A percentile compares a stretch with the other conserved stretches of the same genome.
phyloP scores from a whole-genome alignment of 495 filamentous ascomycete species.

The Aspergillus ellipticus region DNA sequence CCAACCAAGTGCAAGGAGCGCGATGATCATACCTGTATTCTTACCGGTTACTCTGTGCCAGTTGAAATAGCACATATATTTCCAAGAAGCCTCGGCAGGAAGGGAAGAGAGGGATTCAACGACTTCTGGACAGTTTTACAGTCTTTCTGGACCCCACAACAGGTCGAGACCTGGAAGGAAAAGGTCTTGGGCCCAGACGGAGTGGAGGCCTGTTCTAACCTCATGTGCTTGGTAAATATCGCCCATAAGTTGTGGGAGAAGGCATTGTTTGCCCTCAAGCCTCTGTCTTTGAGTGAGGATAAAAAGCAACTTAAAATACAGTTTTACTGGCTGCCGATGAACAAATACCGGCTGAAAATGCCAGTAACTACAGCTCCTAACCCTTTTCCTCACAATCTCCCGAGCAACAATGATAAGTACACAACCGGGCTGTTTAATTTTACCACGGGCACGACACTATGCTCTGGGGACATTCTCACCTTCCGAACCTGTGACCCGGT shows the following conservation, averaged over 20 bases:
- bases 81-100: neutral
- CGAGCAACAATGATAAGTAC: too few relatives aligned
- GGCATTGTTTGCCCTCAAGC: conserved; percentile 3
- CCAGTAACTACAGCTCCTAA: neutral
- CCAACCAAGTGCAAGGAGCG: neutral
- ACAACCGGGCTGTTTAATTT: neutral
- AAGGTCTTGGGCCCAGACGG: neutral
- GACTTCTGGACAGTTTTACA: neutral
- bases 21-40: neutral
- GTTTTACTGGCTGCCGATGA: neutral
- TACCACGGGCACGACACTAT: neutral
- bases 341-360: neutral
- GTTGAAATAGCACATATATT: conserved; percentile 4
- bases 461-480: conserved; percentile 1
- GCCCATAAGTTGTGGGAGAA: conserved; percentile 3
- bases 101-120: neutral
- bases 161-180: neutral
- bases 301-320: neutral
- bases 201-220: neutral
- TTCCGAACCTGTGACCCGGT: neutral
- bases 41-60: conserved; percentile 1
- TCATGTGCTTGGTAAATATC: neutral
- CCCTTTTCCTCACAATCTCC: neutral
- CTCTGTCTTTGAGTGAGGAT: neutral
- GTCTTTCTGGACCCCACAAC: neutral